Percentiles rank a stretch among this genome's conserved stretches.
Conservation (phyloP, 768 basidiomycete species). For the Mycena galopus region DNA sequence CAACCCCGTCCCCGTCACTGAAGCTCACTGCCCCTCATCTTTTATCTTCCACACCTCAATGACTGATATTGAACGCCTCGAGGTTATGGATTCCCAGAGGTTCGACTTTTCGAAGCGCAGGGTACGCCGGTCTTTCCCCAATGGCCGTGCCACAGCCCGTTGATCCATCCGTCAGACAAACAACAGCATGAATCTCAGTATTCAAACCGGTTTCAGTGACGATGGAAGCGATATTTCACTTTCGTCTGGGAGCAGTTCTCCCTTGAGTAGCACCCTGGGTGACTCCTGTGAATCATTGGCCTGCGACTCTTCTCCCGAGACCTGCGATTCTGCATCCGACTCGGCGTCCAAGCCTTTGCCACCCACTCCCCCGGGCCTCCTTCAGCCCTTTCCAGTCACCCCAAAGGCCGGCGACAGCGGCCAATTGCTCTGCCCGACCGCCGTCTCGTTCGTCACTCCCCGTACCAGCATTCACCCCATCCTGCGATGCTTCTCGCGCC, state of each 20-base stretch:
- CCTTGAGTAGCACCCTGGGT: not conserved
- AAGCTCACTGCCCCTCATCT: not conserved
- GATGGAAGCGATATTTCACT: not conserved
- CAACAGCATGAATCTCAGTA: conserved; percentile 5
- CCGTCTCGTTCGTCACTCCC: conserved; percentile 46
- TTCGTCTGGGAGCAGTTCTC: not conserved
- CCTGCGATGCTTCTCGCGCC: conserved; percentile 43
- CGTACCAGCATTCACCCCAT: conserved; percentile 52
- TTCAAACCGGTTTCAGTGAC: conserved; percentile 25
- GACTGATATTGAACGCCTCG: conserved; percentile 24
- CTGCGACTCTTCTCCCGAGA: not conserved
- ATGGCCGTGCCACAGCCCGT: not conserved
- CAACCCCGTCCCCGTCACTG: not conserved
- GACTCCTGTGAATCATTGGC: conserved; percentile 19
- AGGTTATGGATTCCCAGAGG: conserved; percentile 27
- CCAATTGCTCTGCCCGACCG: conserved; percentile 26
- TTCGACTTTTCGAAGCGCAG: conserved; percentile 23
- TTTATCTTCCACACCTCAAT: conserved; percentile 1
- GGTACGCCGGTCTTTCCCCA: not conserved
- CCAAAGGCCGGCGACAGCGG: conserved; percentile 17
- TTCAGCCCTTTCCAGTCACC: not conserved
- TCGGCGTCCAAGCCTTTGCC: not conserved
- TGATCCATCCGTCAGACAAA: conserved; percentile 2
- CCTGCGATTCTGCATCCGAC: conserved; percentile 11
- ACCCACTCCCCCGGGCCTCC: conserved; percentile 21